Conservation (phyloP, 73 alveolate genomes). For the Tetrahymena elliotti region DNA sequence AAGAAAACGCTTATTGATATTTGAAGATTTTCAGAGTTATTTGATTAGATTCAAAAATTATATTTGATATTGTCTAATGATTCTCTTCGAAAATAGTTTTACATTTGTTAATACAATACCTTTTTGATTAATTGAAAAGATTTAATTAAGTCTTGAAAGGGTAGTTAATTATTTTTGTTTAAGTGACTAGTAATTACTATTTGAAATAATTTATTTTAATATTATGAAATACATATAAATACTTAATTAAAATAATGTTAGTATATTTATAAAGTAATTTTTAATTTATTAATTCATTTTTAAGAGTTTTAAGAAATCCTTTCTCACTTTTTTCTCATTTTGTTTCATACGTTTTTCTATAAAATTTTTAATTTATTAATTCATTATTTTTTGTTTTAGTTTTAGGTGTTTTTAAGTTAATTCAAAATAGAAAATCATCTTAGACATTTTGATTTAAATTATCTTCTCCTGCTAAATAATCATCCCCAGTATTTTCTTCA, state of each 20-base stretch:
- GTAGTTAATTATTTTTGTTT: too few species aligned
- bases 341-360: background rate
- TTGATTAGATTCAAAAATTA: too few species aligned
- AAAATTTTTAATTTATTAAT: too few species aligned
- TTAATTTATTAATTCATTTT: background rate
- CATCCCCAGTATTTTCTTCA: background rate
- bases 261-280: background rate
- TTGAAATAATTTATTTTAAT: too few species aligned
- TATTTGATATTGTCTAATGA: too few species aligned
- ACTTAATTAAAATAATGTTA: background rate
- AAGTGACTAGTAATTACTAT: too few species aligned
- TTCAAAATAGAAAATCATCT: background rate
- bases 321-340: background rate
- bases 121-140: too few species aligned
- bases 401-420: background rate
- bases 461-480: background rate
- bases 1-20: too few species aligned
- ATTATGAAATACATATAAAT: background rate
- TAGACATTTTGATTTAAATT: background rate
- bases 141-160: too few species aligned
- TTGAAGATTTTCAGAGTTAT: too few species aligned
- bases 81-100: too few species aligned
- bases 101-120: too few species aligned
- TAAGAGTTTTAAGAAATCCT: background rate
- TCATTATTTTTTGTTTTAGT: background rate